Percentiles rank a stretch among this genome's conserved stretches.
Evolutionary conservation across 2,329 filamentous ascomycete genomes (phyloP).

Genomic region (Rhexocercosporidium sp.): DNA sequence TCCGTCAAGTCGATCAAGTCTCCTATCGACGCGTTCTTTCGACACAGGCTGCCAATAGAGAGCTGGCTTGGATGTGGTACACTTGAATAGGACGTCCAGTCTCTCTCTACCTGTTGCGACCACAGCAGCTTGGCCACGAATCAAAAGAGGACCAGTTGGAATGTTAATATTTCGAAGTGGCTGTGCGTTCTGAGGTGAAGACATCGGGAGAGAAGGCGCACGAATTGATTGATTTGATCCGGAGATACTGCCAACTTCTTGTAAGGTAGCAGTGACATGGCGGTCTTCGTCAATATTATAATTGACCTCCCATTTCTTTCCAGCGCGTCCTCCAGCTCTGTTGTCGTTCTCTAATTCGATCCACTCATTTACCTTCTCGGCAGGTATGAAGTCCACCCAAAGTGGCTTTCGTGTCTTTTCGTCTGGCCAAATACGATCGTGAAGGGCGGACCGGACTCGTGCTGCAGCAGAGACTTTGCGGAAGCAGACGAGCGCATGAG

Average conservation of each 20-base stretch:
- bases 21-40: constrained; percentile 64
- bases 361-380: constrained; percentile 75
- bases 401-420: constrained; percentile 84
- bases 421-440: constrained; percentile 83
- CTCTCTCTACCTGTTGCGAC: constrained; percentile 16
- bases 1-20: constrained; percentile 64
- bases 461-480: constrained; percentile 71
- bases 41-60: constrained; percentile 69
- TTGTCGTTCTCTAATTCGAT: constrained; percentile 68
- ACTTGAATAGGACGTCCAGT: constrained; percentile 63
- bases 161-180: constrained; percentile 37
- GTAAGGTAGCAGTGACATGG: constrained; percentile 59
- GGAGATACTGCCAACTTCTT: constrained; percentile 47
- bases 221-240: constrained; percentile 33
- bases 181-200: constrained; percentile 44
- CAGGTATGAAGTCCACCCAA: constrained; percentile 89
- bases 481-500: constrained; percentile 85
- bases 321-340: constrained; percentile 48
- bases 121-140: constrained; percentile 12
- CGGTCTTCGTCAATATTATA: constrained; percentile 66
- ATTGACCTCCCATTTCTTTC: constrained; percentile 71
- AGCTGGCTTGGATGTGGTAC: constrained; percentile 65
- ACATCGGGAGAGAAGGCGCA: constrained; percentile 34
- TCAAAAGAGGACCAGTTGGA: constrained; percentile 39
- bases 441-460: constrained; percentile 75